A percentile compares a stretch with the other conserved stretches of the same genome.
Evolutionary conservation across 805 yeast genomes (phyloP).

Genomic region (Cyberlindnera mycetangii): DNA sequence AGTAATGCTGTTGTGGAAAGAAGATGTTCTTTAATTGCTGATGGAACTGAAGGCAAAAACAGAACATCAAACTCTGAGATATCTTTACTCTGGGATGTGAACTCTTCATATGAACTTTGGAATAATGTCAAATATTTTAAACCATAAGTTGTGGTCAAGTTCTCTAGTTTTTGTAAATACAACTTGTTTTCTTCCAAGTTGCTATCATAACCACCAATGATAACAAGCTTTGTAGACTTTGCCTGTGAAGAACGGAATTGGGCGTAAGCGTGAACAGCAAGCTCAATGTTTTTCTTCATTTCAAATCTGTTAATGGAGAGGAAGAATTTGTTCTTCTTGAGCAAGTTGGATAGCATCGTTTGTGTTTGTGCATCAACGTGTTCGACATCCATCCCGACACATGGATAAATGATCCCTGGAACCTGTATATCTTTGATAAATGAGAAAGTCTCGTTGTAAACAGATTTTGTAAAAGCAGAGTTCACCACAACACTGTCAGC

Average conservation of each 20-base stretch:
- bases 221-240: constrained; percentile 44
- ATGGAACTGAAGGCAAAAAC: constrained; percentile 78
- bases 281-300: constrained; percentile 72
- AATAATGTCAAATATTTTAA: constrained; percentile 45
- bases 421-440: constrained; percentile 28
- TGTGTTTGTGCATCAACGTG: constrained; percentile 19
- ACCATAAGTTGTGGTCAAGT: constrained; percentile 41
- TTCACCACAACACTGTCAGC: constrained; percentile 86
- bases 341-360: constrained; percentile 16
- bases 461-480: constrained; percentile 73
- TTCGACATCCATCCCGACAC: constrained; percentile 57
- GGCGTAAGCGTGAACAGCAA: constrained; percentile 73
- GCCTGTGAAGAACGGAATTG: constrained; percentile 35
- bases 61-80: constrained; percentile 44
- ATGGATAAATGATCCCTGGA: constrained; percentile 45
- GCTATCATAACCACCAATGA: constrained; percentile 91
- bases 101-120: constrained; percentile 29
- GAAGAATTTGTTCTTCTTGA: constrained; percentile 37
- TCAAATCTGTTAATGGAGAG: constrained; percentile 89
- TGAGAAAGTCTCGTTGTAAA: constrained; percentile 65
- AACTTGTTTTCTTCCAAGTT: constrained; percentile 72
- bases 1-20: constrained; percentile 56
- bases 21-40: constrained; percentile 60
- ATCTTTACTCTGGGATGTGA: not conserved
- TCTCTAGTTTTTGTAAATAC: constrained; percentile 60